Base-by-base conservation (phyloP, 2,329 filamentous ascomycete genomes). In the Fusarium nodosum region DNA sequence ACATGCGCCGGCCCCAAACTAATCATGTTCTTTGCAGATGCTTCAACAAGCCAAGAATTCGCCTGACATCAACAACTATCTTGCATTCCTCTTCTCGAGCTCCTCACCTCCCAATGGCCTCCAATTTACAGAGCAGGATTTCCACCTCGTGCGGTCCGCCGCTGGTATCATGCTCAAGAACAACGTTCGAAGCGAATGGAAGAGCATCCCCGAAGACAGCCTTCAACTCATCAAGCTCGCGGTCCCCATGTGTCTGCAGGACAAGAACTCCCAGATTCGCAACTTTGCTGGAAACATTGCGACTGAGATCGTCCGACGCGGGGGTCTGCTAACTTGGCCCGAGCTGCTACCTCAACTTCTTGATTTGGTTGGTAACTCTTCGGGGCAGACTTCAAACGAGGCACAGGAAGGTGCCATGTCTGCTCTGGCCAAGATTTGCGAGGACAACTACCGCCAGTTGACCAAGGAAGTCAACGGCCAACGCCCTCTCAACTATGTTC, bases 91-190 rank as follows among this genome's bases (percentile, higher is more conserved):
- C 67, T 93, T 97, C 80, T 93, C 92, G 64, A 93, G 88, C 74
- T 79, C 88, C 59, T 85, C 89, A 68, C 83, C 85, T 52, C 88
- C 91, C 47, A 80, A 84, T 59, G 89, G 84, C 68, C 83, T 92
- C 77, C 83, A 84, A 72, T 87, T 88, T 73, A 87, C 85, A 54
- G 76, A 84, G 71, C 77, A 86, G 69, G 84, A 92, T 77, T 90
- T 93, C 82, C 87, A 91, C 78, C 83, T 93, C 52, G 91, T 97
- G 65, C 91, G 96, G 69, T 92, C 93, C 64, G 92, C 95, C 13
- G 94, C 95, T 28, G 94, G 93, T 58, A 90, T 98, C 76, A 96
- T 97, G 88, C 86, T 99, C 71, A 99, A 98, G 83, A 98, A 97
- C 81, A 94, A 97, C 77, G 87, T 98, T 78, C 91, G 88, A 77